Evolutionary conservation across 2,329 filamentous ascomycete species (phyloP).

Genomic region (Fusarium devonianum): DNA sequence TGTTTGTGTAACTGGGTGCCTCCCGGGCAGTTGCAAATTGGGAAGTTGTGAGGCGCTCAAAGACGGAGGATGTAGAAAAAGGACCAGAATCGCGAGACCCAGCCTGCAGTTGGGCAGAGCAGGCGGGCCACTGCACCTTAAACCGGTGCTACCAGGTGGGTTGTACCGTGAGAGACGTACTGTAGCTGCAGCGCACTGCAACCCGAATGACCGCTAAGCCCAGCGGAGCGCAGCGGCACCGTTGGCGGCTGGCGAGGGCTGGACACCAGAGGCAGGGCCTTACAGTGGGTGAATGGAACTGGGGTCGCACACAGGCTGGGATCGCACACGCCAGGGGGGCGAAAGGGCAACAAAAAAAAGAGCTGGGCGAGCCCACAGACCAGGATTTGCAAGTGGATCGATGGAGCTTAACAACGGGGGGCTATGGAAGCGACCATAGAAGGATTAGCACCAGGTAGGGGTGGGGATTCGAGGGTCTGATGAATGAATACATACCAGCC

Average conservation of each 20-base stretch:
- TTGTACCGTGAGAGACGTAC: constrained; percentile 14
- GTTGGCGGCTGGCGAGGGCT: constrained; percentile 27
- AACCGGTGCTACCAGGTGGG: constrained; percentile 37
- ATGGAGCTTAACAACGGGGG: no score
- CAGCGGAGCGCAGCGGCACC: constrained; percentile 18
- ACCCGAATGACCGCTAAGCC: constrained; percentile 14
- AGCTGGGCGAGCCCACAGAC: no score
- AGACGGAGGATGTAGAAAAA: constrained; percentile 34
- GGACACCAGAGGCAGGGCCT: constrained; percentile 15
- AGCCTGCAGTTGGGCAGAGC: constrained; percentile 30
- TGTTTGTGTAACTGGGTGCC: constrained; percentile 46
- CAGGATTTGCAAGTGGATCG: no score
- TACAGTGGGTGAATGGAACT: constrained; percentile 27
- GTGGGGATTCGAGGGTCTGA: no score
- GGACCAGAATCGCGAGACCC: constrained; percentile 33
- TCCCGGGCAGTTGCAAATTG: constrained; percentile 41
- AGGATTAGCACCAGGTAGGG: no score
- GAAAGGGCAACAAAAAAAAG: not conserved
- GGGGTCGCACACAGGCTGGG: constrained; percentile 17
- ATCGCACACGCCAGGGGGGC: constrained; percentile 25
- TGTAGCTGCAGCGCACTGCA: constrained; percentile 10
- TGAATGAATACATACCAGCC: no score
- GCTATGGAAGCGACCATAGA: no score
- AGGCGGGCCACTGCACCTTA: constrained; percentile 36
- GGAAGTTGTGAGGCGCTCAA: constrained; percentile 36